phyloP scores from a whole-genome alignment of 2,329 filamentous ascomycete genomes.

The Fusarium continuum region DNA sequence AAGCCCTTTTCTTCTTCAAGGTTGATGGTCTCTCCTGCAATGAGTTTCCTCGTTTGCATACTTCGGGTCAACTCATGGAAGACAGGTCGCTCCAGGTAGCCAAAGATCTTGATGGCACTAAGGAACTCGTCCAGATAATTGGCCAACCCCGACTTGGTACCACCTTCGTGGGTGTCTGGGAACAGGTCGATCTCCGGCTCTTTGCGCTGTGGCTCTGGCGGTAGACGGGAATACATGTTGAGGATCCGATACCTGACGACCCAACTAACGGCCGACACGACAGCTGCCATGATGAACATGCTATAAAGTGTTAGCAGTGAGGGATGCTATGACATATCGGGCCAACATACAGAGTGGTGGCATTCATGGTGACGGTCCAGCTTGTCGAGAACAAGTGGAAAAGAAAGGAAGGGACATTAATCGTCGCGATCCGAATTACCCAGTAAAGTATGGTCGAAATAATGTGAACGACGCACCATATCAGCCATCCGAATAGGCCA shows the following conservation, averaged over 20 bases:
- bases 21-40: constrained; percentile 93
- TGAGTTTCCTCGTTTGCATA: constrained; percentile 97
- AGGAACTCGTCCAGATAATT: constrained; percentile 98
- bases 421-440: constrained; percentile 83
- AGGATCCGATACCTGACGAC: constrained; percentile 94
- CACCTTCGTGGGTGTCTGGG: constrained; percentile 89
- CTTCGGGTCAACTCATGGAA: constrained; percentile 97
- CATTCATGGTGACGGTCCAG: constrained; percentile 98
- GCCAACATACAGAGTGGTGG: constrained; percentile 83
- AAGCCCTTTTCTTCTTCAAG: constrained; percentile 98
- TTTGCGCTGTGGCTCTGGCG: constrained; percentile 93
- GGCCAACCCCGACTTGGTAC: constrained; percentile 88
- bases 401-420: constrained; percentile 87
- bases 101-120: constrained; percentile 98
- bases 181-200: constrained; percentile 96
- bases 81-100: constrained; percentile 93
- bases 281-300: constrained; percentile 77
- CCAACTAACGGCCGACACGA: constrained; percentile 90
- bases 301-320: constrained; percentile 51
- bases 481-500: constrained; percentile 63
- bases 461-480: constrained; percentile 64
- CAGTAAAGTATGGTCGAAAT: constrained; percentile 74
- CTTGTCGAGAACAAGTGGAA: constrained; percentile 92
- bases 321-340: neutral
- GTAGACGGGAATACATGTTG: constrained; percentile 95